Conservation (phyloP, 2,329 filamentous ascomycete species). For the Hypoxylon sp. region DNA sequence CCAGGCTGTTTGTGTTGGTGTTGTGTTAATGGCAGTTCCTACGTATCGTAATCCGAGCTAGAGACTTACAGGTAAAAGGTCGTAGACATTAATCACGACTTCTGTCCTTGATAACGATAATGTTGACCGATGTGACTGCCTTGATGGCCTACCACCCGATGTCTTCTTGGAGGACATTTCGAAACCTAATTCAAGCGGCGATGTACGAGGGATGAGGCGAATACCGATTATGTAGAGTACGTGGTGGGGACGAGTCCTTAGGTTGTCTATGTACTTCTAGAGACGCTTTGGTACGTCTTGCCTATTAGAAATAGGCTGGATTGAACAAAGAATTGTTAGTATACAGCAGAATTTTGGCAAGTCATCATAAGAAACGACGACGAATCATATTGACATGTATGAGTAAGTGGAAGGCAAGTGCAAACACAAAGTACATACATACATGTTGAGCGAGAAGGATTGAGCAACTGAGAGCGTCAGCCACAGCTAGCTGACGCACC, state of each 20-base stretch:
- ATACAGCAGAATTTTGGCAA: conserved; percentile 21
- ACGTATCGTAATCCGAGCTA: not conserved
- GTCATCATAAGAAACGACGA: conserved; percentile 28
- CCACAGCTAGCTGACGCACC: conserved; percentile 36
- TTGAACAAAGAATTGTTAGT: conserved; percentile 17
- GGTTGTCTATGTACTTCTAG: conserved; percentile 10
- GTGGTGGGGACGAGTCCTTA: conserved; percentile 20
- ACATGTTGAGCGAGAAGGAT: conserved; percentile 19
- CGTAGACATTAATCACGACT: conserved; percentile 83
- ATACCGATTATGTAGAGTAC: conserved; percentile 4
- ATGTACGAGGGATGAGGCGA: not conserved
- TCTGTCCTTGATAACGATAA: conserved; percentile 80
- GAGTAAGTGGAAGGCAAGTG: conserved; percentile 11
- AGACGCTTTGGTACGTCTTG: conserved; percentile 5
- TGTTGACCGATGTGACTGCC: conserved; percentile 72
- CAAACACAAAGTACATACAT: conserved; percentile 20
- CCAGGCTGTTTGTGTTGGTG: conserved; percentile 69
- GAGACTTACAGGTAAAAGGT: conserved; percentile 75
- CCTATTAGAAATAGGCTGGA: conserved; percentile 4
- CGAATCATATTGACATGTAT: conserved; percentile 8
- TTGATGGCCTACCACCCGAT: conserved; percentile 56
- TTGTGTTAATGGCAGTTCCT: conserved; percentile 20
- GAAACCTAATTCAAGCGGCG: conserved; percentile 46
- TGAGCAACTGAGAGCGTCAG: conserved; percentile 27
- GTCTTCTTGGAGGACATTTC: conserved; percentile 63